Base-by-base conservation (phyloP, 1,284 basidiomycete genomes). In the Takashimella koratensis region DNA sequence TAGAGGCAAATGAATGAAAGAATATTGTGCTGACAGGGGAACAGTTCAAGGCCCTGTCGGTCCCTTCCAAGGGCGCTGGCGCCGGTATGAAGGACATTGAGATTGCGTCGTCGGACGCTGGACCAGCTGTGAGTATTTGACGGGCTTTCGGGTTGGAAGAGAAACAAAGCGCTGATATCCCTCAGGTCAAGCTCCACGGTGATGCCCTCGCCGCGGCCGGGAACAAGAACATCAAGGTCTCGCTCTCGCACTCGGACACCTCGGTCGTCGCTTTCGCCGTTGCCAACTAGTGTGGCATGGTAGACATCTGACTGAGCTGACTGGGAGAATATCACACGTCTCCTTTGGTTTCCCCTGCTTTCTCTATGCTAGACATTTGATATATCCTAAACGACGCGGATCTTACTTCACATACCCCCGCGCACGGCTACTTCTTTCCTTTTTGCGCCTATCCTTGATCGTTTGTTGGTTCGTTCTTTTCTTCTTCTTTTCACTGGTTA, bases 11-110 rank as follows among this genome's bases (percentile, higher is more conserved):
- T n/a, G 11, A n/a, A n/a, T 36, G 30, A 16, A 36, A 36, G 30
- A 36, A 36, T 36, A 8, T 36, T 36, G n/a, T n/a, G 22, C 49
- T 43, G 20, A 45, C 46, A 19, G 21, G 21, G n/a, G 16, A 26
- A 6, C 42, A 61, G 56, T 97, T 98, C 86, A 98, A 98, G 79
- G 89, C 92, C n/a, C 83, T 98, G 13, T 88, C 90, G 27, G 87
- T 94, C 41, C 79, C 85, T 20, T 93, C 90, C 4, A 89, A 93
- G 76, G 96, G 96, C 42, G 91, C 93, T 5, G 90, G 84, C 13
- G 92, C 95, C 16, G 81, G 88, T 23, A 87, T 98, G 87, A 91
- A 89, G 77, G 94, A 98, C 60, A 97, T 98, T 63, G 96, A 98
- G 77, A 95, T 98, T 64, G 79, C 95, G 57, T 85, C 88, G 42